Base-by-base conservation (phyloP, 2,329 filamentous ascomycete species). In the Phialophora chinensis region DNA sequence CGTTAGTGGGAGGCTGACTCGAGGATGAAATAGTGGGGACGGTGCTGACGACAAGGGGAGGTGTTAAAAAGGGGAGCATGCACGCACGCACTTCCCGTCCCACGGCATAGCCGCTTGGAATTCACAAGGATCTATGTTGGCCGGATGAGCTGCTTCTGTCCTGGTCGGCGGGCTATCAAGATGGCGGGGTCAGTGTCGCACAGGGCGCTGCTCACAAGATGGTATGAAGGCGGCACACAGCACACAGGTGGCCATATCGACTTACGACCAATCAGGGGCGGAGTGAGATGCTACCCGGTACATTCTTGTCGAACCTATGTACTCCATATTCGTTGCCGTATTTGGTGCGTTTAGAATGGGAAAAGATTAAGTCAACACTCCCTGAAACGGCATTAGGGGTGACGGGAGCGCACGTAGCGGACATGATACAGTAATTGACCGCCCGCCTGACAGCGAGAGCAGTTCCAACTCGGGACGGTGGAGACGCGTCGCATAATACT, bases 11-110 rank as follows among this genome's bases (percentile, higher is more conserved):
- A 52, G 49, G 49, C 20, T 52, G 8, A 52, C 49, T 52, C 49
- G 23, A 52, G 25, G 25, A 29, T 52, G 20, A 23, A 52, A 44
- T 44, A n/a, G 49, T 52, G 49, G 49, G 14, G 49, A 52, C 49
- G 20, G 20, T 52, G 49, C 49, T 52, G 49, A 52, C 23, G 20
- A 14, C 49, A 52, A 52, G 49, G 49, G 49, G 25, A 8, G 49
- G 20, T 11, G 20, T 52, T 25, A 8, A 52, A 52, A 52, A 17
- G 49, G 49, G 49, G 49, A 52, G 49, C 10, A 29, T 27, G 49
- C 20, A 29, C 49, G 49, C 38, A 42, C 49, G 20, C 17, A n/a
- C 14, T 23, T 14, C 47, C 3, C 23, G 12, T 52, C 25, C 33
- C 33, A 35, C 10, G 20, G 20, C 14, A 27, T 52, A 52, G 20